Evolutionary conservation across 768 basidiomycete genomes (phyloP), one percentile per base, ranked within the genome.

Genomic region (Gymnopilus dilepis): DNA sequence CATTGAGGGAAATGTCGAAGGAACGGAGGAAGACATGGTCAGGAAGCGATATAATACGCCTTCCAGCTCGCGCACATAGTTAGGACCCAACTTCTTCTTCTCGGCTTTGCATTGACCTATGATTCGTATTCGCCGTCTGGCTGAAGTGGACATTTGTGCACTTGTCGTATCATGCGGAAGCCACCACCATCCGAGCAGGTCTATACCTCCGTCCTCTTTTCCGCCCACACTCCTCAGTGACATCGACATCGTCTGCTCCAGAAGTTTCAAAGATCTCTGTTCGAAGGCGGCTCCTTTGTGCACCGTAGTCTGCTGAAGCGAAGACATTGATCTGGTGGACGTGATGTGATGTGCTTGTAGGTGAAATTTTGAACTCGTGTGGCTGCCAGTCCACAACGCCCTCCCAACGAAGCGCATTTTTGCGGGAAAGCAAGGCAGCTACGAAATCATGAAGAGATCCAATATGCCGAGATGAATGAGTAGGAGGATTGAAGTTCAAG

Each of bases 161-260:
- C 64, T 55, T 4, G 50, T 11, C 3, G 43, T 37, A 30, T 64
- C 59, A n/a, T 59, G 31, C 5, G 67, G 59, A 4, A 97, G 77
- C 89, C 89, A 94, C 95, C 95, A 97, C 93, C 94, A 96, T 15
- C 95, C 95, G 56, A 89, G 72, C 21, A 97, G 79, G 74, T 97
- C 95, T 42, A 97, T 78, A 0, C 95, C 95, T 4, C 95, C 94
- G 71, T 97, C 95, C n/a, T 86, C 82, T 68, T 82, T 86, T n/a
- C 95, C 94, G 4, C 95, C 95, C 15, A 95, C 87, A 53, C 87
- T 85, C 47, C 76, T 80, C 4, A 96, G 80, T 1, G 87, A 82
- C 95, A 97, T 97, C 34, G 90, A 92, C 51, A 96, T 77, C 47
- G 85, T 73, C 2, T 82, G 72, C 37, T 86, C 84, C 4, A 95